Base-by-base conservation (phyloP, 2,329 filamentous ascomycete genomes). In the Fusarium agapanthi region DNA sequence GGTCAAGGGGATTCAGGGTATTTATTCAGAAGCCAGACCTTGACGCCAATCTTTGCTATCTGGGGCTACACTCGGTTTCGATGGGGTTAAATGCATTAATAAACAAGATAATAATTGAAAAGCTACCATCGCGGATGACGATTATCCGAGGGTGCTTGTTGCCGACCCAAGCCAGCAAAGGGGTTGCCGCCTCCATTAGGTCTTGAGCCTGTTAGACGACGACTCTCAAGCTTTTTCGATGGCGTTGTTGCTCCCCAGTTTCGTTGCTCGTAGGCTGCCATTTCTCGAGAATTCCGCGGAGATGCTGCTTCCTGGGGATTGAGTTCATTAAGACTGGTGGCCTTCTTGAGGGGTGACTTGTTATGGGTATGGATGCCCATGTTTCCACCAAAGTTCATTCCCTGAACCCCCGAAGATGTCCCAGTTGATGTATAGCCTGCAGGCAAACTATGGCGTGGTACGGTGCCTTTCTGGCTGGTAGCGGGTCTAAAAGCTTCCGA, bases 281-380 rank as follows among this genome's bases (percentile, higher is more conserved):
- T 89, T 76, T 91, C 89, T 44, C 87, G 84, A 8, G 88, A 89
- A 75, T 90, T 91, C 47, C 87, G 84, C 4, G 89, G 89, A 41
- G 87, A 87, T 13, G 78, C 72, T 13, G 79, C 77, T 30, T 82
- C 81, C 15, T 77, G 81, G 20, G 74, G 78, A 74, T 85, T 84
- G 47, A 90, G 84, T 63, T 93, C 81, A 81, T 89, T 81, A 84
- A 93, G 75, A 85, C 90, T 90, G 20, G 85, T 85, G 5, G 93
- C 87, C 80, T 97, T 97, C 76, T 94, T 92, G 18, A 98, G 81
- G 1, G 95, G 95, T 16, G 94, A 97, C 44, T 91, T 92, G 11
- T 91, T 90, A 80, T 97, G 94, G 11, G 88, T 92, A 80, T 91
- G 95, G 2, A 97, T 87, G 20, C 95, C 95, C 55, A 97, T 84